Percentiles rank a stretch among this genome's conserved stretches.
Conservation (phyloP, 352 stramenopile genomes). For the Phytophthora quininea region DNA sequence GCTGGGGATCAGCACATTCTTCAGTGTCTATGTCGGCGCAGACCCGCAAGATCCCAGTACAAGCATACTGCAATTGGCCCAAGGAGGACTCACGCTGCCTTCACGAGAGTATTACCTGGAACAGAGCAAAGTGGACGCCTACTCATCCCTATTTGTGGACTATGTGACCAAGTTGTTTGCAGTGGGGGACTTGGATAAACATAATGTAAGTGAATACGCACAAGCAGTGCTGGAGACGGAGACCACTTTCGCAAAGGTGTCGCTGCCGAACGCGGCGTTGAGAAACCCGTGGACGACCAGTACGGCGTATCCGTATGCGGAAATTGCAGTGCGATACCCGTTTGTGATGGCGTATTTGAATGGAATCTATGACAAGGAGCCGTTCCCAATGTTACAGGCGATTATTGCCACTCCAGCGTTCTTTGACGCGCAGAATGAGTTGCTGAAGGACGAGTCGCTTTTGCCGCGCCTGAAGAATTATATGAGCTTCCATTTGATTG, state of each 20-base stretch:
- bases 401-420: constrained; percentile 59
- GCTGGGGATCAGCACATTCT: constrained; percentile 57
- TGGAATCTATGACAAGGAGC: constrained; percentile 49
- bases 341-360: constrained; percentile 57
- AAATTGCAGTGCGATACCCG: constrained; percentile 59
- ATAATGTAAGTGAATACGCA: constrained; percentile 46
- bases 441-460: constrained; percentile 41
- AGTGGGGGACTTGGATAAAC: constrained; percentile 39
- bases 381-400: constrained; percentile 40
- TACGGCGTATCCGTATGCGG: constrained; percentile 80
- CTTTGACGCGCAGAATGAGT: constrained; percentile 54
- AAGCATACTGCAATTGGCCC: constrained; percentile 53
- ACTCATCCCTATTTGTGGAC: constrained; percentile 47
- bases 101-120: constrained; percentile 72
- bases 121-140: constrained; percentile 42
- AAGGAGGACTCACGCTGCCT: constrained; percentile 68
- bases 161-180: constrained; percentile 58
- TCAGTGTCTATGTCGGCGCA: constrained; percentile 47
- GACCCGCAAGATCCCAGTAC: constrained; percentile 50
- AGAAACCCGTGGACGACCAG: constrained; percentile 87
- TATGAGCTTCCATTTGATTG: constrained; percentile 66
- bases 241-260: constrained; percentile 77
- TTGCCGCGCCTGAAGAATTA: constrained; percentile 60
- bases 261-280: constrained; percentile 86
- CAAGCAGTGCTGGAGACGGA: constrained; percentile 71